Evolutionary conservation across 768 basidiomycete genomes (phyloP), one percentile per base, ranked within the genome.

Genomic region (Paxillus rubicundulus): DNA sequence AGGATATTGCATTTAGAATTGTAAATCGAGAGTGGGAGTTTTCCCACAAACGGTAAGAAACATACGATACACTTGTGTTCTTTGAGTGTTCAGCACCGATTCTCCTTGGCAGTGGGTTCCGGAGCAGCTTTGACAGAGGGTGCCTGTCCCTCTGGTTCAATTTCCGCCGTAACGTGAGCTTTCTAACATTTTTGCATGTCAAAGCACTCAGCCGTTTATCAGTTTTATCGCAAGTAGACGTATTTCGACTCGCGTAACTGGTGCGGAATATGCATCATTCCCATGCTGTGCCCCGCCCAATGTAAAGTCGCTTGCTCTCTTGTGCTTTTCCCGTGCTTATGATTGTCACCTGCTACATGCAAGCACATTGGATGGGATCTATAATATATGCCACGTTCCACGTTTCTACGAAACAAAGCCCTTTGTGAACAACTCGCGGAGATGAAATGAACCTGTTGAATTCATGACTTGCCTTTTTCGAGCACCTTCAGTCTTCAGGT

Each of bases 1-100:
- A 99, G 71, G 97, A 98, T 59, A 95, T 98, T 56, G 97, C 97
- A 8, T 99, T 99, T 77, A 82, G 92, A 54, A 96, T 99, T 55
- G 96, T 99, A 53, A 92, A 97, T 62, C 82, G 92, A 49, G 94
- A 97, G 69, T 99, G 97, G 97, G 97, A 98, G 62, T 96, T 91
- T 70, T 95, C 92, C 36, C 95, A 98, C 65, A 97, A 96, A 76
- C 83, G 92, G 92, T 91, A 67, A 49, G 73, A 54, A 28, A 20
- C 20, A 54, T 47, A 2, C 16, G 9, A 41, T 45, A 12, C 36
- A 16, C 45, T 20, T 42, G 34, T 37, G 14, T 43, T 55, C 27
- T 55, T 69, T 18, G 53, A 50, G 13, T 28, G 13, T 41, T 24
- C 56, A 50, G 55, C 54, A 32, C 44, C 61, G 24, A 65, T 57